Base-by-base conservation (phyloP, 2,329 filamentous ascomycete species). In the Diplocarpon mali region DNA sequence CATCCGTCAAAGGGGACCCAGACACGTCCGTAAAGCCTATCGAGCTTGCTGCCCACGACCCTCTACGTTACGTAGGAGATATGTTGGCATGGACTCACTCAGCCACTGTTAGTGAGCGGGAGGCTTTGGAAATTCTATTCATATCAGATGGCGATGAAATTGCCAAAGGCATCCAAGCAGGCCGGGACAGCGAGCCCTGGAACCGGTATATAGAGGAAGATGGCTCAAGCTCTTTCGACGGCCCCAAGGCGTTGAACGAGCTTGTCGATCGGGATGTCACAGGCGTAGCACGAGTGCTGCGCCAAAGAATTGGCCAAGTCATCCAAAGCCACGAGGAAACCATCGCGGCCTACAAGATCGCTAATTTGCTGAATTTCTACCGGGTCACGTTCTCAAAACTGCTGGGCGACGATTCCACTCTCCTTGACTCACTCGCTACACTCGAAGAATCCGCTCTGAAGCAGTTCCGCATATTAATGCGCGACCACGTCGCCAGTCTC, bases 71-170 rank as follows among this genome's bases (percentile, higher is more conserved):
- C 62, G 80, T 93, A 2, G 88, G 92, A 42, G 92, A 98, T 60
- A 98, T 98, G 89, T 73, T 98, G 12, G 92, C 92, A 5, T 98
- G 92, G 92, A 80, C 84, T 5, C 92, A 98, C 62, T 95, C 92
- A 0, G 85, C 89, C 2, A 83, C 90, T 0, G 92, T 98, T 1
- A 93, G 90, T 28, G 92, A 98, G 64, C 77, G 85, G 42, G 92
- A 98, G 64, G 88, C 89, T 0, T 71, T 98, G 5, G 90, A 96
- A 62, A 79, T 87, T 2, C 69, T 98, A 0, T 98, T 98, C 60
- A 81, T 95, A 35, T 83, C 84, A 0, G 89, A 95, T 50, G 89
- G 85, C 2, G 85, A 92, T 50, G 87, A 94, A 57, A 85, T 96
- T 45, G 83, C 83, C 20, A 85, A 80, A 52, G 86, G 83, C 1